phyloP scores from a whole-genome alignment of 257 asterid genomes.

The Solanum boliviense region DNA sequence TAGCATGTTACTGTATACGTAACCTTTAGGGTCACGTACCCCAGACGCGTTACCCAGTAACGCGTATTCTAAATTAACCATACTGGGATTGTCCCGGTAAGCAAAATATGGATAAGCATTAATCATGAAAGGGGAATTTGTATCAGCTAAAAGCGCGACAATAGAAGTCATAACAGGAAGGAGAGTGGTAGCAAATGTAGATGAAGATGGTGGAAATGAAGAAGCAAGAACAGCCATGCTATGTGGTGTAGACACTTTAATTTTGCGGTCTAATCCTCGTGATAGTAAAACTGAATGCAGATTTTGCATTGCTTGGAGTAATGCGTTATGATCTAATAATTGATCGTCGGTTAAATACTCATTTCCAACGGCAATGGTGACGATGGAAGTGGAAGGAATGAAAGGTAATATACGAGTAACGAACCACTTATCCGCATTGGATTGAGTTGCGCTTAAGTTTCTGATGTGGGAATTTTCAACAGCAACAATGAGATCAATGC shows the following conservation, averaged over 20 bases:
- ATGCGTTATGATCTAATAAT: conserved; percentile 26
- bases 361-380: conserved; percentile 46
- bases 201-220: conserved; percentile 57
- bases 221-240: conserved; percentile 60
- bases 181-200: conserved; percentile 45
- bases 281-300: conserved; percentile 27
- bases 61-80: conserved; percentile 30
- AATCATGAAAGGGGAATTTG: conserved; percentile 49
- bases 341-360: conserved; percentile 44
- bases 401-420: conserved; percentile 37
- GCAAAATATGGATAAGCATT: conserved; percentile 70
- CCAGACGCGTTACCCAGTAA: conserved; percentile 30
- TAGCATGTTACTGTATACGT: conserved; percentile 34
- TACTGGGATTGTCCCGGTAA: conserved; percentile 31
- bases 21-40: conserved; percentile 41
- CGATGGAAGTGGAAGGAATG: conserved; percentile 49
- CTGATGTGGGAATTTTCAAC: conserved; percentile 38
- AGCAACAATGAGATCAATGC: conserved; percentile 48
- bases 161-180: conserved; percentile 43
- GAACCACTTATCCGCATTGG: conserved; percentile 42
- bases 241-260: conserved; percentile 55
- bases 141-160: conserved; percentile 38
- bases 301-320: conserved; percentile 43
- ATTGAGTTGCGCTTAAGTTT: conserved; percentile 24
- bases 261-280: conserved; percentile 43